Base-by-base conservation (phyloP, 2,329 filamentous ascomycete species). In the Beauveria pseudobassiana region DNA sequence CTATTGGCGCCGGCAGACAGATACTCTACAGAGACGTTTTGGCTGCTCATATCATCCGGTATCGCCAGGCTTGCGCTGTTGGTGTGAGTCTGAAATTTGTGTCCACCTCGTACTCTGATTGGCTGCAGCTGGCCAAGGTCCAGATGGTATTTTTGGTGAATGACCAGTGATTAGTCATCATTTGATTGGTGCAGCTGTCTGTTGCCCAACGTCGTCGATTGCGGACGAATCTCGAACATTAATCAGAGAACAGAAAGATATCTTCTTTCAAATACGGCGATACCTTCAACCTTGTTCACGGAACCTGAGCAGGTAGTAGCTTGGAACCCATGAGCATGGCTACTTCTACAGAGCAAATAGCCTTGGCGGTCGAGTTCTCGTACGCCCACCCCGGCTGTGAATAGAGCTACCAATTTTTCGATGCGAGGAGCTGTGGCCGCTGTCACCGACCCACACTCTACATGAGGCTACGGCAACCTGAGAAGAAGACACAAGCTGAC, bases 1-100 rank as follows among this genome's bases (percentile, higher is more conserved):
- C 93, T 84, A 74, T 98, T 99, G 52, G 91, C 93, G 64, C 95
- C 95, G 65, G 88, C 86, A 52, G 91, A 87, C 67, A 95, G 73
- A 67, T 86, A 85, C 64, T 80, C 75, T 65, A 77, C 70, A 30
- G 73, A 74, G 30, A 79, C 68, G 46, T 66, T 67, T 43, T 66
- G 65, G 51, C 63, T 63, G 62, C 67, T 67, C 72, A 74, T 74
- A 43, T 65, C 68, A 63, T 60, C 40, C 61, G 59, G 40, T 61
- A 63, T 61, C 53, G 52, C 52, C 51, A 54, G 59, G 61, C 46
- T 61, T 55, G 61, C 62, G 57, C 51, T 56, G 46, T 54, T 63
- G 58, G 62, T 62, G 65, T 69, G 71, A 74, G 66, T 65, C 72
- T 74, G 69, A 71, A 73, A 70, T 72, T 70, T 72, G 68, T 70